A percentile compares a stretch with the other conserved stretches of the same genome.
phyloP scores from a whole-genome alignment of 768 basidiomycete species.

The Podaxis pistillaris region DNA sequence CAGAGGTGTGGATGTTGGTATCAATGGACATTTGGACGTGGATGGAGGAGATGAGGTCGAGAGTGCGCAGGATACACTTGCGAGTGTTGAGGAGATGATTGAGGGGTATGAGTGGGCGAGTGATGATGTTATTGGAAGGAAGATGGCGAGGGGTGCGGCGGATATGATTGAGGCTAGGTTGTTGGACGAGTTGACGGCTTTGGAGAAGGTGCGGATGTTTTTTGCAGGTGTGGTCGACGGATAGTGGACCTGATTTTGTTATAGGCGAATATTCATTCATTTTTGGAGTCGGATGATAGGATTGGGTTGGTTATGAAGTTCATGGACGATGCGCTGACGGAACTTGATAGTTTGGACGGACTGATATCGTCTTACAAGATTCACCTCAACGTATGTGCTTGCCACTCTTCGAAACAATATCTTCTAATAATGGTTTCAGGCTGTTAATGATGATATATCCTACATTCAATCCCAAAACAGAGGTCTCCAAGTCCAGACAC shows the following conservation, averaged over 20 bases:
- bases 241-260: conserved; percentile 8
- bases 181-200: conserved; percentile 84
- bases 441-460: conserved; percentile 91
- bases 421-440: conserved; percentile 43
- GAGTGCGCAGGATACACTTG: conserved; percentile 75
- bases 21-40: conserved; percentile 41
- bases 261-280: conserved; percentile 96
- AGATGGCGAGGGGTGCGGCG: conserved; percentile 68
- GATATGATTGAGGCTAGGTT: conserved; percentile 91
- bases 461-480: conserved; percentile 97
- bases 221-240: conserved; percentile 6
- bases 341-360: conserved; percentile 88
- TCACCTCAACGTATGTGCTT: conserved; percentile 78
- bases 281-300: conserved; percentile 93
- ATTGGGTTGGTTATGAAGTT: conserved; percentile 81
- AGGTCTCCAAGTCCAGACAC: conserved; percentile 95
- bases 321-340: conserved; percentile 85
- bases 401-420: neutral
- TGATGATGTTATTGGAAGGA: conserved; percentile 68
- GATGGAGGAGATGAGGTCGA: conserved; percentile 60
- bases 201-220: conserved; percentile 73
- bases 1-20: neutral
- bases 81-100: conserved; percentile 97
- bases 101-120: conserved; percentile 98
- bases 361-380: conserved; percentile 93